Evolutionary conservation across 805 yeast species (phyloP).

Genomic region (Saccharomycopsis sp.): DNA sequence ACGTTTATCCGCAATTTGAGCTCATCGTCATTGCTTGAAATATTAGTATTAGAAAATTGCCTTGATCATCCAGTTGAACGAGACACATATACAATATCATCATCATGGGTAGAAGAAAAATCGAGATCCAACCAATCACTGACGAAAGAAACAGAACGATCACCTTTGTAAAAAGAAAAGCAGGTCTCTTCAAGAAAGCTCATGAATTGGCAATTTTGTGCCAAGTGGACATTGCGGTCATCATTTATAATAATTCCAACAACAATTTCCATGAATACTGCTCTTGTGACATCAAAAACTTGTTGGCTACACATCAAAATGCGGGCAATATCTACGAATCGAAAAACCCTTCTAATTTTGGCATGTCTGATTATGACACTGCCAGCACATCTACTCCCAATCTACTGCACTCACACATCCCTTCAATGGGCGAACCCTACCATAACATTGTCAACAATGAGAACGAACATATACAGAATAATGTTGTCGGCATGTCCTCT

Average conservation of each 20-base stretch:
- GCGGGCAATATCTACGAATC: conserved; percentile 39
- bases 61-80: no score
- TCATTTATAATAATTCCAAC: conserved; percentile 75
- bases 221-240: conserved; percentile 86
- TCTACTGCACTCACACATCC: no score
- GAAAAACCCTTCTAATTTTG: conserved; percentile 60
- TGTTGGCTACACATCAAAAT: conserved; percentile 35
- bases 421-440: no score
- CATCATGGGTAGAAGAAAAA: conserved; percentile 92
- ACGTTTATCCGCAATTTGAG: no score
- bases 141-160: conserved; percentile 83
- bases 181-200: conserved; percentile 74
- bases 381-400: no score
- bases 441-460: no score
- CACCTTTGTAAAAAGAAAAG: conserved; percentile 89
- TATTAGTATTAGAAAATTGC: no score
- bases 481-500: no score
- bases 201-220: conserved; percentile 71
- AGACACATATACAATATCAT: no score
- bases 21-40: no score
- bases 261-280: conserved; percentile 74
- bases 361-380: conserved; percentile 42
- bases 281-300: conserved; percentile 51
- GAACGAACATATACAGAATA: no score
- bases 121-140: conserved; percentile 80